phyloP scores from a whole-genome alignment of 345 rosid species.

The Eucalyptus microcorys region DNA sequence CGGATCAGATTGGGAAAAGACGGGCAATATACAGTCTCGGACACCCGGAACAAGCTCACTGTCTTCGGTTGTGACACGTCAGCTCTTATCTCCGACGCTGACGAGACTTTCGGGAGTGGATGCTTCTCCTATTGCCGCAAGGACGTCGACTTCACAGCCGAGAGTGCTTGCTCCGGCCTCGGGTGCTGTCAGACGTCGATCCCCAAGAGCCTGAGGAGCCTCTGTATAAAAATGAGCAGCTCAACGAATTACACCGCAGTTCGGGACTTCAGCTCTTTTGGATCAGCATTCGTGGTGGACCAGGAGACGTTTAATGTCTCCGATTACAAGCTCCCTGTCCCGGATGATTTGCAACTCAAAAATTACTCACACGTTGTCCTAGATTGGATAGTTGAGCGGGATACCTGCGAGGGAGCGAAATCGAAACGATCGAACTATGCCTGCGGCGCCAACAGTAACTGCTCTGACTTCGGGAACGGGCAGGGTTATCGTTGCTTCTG shows the following conservation, averaged over 20 bases:
- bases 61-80: background rate
- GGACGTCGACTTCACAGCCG: background rate
- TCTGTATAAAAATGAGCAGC: background rate
- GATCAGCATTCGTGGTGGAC: background rate
- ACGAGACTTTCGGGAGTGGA: accelerated
- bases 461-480: accelerated
- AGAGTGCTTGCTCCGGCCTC: background rate
- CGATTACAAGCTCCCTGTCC: background rate
- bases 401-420: background rate
- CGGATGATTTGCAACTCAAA: background rate
- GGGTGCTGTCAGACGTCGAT: background rate
- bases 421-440: background rate
- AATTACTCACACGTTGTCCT: background rate
- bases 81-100: background rate
- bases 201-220: background rate
- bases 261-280: background rate
- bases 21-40: background rate
- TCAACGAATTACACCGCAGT: background rate
- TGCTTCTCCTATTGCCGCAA: background rate
- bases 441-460: background rate
- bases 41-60: background rate
- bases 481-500: background rate
- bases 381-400: background rate
- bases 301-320: background rate
- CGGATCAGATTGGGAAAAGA: accelerated